phyloP scores from a whole-genome alignment of 129 eudicot species.

The Logfia minima region DNA sequence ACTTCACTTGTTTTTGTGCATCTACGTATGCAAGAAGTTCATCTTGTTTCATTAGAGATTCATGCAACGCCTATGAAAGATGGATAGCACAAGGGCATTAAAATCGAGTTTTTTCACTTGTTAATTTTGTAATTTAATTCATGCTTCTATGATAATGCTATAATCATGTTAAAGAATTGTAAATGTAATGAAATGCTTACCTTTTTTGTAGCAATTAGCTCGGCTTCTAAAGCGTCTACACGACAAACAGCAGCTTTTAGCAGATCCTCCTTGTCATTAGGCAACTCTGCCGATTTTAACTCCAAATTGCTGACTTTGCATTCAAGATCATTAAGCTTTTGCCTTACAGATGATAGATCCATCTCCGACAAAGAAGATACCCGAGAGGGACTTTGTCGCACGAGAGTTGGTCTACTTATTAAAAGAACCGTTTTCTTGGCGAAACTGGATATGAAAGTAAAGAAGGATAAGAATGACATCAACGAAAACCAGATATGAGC shows the following conservation, averaged over 20 bases:
- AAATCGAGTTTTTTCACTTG: background rate
- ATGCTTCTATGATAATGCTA: too few species aligned
- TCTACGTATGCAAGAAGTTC: conserved; percentile 51
- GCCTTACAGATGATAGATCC: conserved; percentile 29
- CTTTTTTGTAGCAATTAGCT: conserved; percentile 50
- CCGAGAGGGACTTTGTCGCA: background rate
- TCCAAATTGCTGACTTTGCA: conserved; percentile 30
- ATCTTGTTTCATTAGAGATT: conserved; percentile 54
- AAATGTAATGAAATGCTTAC: conserved; percentile 9
- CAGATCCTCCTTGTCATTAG: conserved; percentile 46
- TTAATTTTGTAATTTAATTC: background rate
- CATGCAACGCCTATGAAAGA: conserved; percentile 44
- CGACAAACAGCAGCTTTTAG: conserved; percentile 47
- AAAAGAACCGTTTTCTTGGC: conserved; percentile 1
- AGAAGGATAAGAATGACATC: background rate
- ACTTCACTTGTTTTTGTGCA: conserved; percentile 33
- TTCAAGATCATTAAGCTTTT: conserved; percentile 39
- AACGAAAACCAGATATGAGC: conserved; percentile 4
- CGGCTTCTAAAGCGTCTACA: conserved; percentile 52
- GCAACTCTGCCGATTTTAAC: conserved; percentile 30
- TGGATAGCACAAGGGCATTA: background rate
- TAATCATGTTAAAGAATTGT: too few species aligned
- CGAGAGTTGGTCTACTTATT: conserved; percentile 3
- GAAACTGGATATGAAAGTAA: background rate
- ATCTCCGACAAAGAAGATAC: background rate